phyloP scores from a whole-genome alignment of 2,329 filamentous ascomycete species.

The Ceratocystis ficicola region DNA sequence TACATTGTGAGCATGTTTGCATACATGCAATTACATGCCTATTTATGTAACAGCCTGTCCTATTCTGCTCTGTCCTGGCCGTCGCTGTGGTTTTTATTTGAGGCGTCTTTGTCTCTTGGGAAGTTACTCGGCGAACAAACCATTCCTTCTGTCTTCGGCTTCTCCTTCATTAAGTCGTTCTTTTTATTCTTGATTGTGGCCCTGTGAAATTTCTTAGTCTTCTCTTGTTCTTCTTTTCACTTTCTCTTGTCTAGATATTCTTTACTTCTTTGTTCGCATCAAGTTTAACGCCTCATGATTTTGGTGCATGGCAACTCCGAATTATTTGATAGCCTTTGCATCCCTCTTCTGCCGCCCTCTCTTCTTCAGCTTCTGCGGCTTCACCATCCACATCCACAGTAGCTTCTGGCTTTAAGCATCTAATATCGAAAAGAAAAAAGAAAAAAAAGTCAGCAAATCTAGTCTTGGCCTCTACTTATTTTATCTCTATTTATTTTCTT shows the following conservation, averaged over 20 bases:
- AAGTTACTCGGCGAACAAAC: background rate
- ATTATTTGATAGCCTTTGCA: conserved; percentile 4
- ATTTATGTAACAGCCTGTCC: background rate
- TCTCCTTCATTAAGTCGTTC: background rate
- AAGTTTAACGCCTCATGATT: background rate
- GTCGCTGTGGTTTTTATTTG: background rate
- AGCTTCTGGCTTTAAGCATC: background rate
- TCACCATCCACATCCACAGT: background rate
- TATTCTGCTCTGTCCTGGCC: background rate
- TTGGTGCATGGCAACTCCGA: conserved; percentile 4
- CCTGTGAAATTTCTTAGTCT: background rate
- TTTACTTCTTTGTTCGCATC: background rate
- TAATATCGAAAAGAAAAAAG: too few relatives aligned
- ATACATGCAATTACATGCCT: background rate
- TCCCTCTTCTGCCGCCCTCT: background rate
- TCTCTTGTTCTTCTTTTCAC: background rate
- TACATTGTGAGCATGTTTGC: background rate
- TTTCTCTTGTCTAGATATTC: background rate
- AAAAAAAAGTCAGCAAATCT: background rate
- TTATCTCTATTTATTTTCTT: background rate
- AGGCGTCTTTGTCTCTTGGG: background rate
- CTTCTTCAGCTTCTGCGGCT: background rate
- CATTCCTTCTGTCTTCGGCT: background rate
- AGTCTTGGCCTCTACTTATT: background rate
- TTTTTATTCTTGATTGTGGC: background rate